phyloP scores from a whole-genome alignment of 352 stramenopile genomes.

The Phytophthora quininea region DNA sequence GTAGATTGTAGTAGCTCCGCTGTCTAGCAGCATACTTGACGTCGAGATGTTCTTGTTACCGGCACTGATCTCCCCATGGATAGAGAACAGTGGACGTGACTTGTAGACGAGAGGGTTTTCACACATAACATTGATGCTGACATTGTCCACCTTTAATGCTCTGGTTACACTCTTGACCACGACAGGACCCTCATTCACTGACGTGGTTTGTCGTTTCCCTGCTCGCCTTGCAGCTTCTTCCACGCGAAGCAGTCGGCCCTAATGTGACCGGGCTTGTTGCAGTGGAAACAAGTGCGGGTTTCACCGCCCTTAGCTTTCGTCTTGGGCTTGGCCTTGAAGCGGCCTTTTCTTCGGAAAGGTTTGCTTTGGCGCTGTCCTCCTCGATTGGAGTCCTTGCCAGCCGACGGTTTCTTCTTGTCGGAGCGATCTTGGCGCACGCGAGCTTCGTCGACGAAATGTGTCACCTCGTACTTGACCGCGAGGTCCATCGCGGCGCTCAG shows the following conservation, averaged over 20 bases:
- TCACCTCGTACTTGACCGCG: not conserved
- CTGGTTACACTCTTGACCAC: slow-evolving; percentile 7
- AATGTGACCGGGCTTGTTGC: slow-evolving; percentile 12
- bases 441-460: not conserved
- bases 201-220: not conserved
- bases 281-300: slow-evolving; percentile 5
- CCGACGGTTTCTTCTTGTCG: not conserved
- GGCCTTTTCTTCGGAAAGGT: slow-evolving; percentile 3
- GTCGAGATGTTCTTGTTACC: not conserved
- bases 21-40: not conserved
- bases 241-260: slow-evolving; percentile 1
- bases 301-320: not conserved
- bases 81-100: slow-evolving; percentile 2
- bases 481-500: not conserved
- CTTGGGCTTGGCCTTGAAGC: slow-evolving; percentile 7
- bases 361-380: not conserved
- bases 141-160: slow-evolving; percentile 9
- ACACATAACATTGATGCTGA: slow-evolving; percentile 11
- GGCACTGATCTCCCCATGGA: not conserved
- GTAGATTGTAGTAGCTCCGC: slow-evolving; percentile 1
- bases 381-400: not conserved
- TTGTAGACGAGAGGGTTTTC: slow-evolving; percentile 15
- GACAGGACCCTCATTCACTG: slow-evolving; percentile 2
- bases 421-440: not conserved
- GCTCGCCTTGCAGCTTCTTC: slow-evolving; percentile 12